Evolutionary conservation across 495 filamentous ascomycete genomes (phyloP), one percentile per base, ranked within the genome.

Genomic region (Penicillium antarcticum): DNA sequence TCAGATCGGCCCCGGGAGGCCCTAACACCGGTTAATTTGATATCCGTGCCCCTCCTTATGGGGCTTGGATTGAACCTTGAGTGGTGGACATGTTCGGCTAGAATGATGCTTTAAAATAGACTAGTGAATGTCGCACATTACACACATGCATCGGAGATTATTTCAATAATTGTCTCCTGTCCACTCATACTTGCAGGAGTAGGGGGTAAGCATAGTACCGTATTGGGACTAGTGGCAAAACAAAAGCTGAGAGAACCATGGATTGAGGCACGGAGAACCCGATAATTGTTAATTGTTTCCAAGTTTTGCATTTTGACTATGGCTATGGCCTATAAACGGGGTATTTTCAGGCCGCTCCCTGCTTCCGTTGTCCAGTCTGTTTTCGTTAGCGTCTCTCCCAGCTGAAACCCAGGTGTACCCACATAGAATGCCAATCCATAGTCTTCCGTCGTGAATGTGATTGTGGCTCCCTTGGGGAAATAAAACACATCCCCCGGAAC

Each of bases 401-500:
- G 26, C 26, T 29, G 37, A 35, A 43, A 32, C 7, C 14, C 23
- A 31, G 21, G 53, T 29, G 36, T 53, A 72, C 72, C 62, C 55
- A 76, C 73, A 42, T 62, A 92, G 61, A 90, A 92, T 4, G 80
- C 87, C 57, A 89, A 70, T 12, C 86, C 86, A 65, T 84, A 88
- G 45, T 77, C 79, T 37, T 81, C 77, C 18, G 86, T 90, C 18
- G 77, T 83, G 52, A 91, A 91, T 1, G 86, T 89, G 61, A 91
- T 87, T 58, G 79, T 87, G 6, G 78, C 70, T n/a, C 87, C 87
- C 73, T 87, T 88, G 53, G 85, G 85, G 62, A 90, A 87, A 58
- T 86, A 85, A 58, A 91, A 88, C 45, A 90, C 85, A 72, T 91
- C 87, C 2, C 88, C 88, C 23, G 80, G 78, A 29, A 64, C 72